These are phyloP conservation scores for Trichothecium sympodiale DNA, from an alignment of 2,329 filamentous ascomycete species.

Conservation along the genomic window DNA sequence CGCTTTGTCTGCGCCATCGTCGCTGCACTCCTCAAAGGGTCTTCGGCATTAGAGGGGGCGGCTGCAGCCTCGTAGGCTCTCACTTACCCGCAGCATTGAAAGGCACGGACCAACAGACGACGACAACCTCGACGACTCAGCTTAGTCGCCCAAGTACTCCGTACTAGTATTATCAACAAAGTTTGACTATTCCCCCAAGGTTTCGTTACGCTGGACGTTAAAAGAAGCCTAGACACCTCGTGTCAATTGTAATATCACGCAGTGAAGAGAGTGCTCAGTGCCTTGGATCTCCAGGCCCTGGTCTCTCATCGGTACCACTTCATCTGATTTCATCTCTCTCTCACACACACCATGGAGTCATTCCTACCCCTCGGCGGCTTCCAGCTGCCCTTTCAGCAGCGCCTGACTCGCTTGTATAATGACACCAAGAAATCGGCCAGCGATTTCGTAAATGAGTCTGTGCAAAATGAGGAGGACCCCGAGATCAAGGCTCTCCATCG, in stretches of 20 bases:
- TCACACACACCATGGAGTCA: slow-evolving; percentile 30
- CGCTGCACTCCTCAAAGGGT: too few species aligned
- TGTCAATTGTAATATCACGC: not conserved
- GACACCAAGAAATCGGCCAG: slow-evolving; percentile 65
- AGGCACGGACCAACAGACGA: too few species aligned
- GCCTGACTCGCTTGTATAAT: slow-evolving; percentile 63
- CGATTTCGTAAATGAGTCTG: slow-evolving; percentile 58
- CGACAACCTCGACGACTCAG: too few species aligned
- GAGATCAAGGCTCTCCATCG: slow-evolving; percentile 63
- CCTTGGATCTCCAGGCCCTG: not conserved
- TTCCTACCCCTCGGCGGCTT: slow-evolving; percentile 40
- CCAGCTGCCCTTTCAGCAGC: slow-evolving; percentile 47
- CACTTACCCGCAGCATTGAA: too few species aligned
- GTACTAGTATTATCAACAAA: not conserved
- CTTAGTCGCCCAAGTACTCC: too few species aligned
- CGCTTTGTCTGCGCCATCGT: too few species aligned
- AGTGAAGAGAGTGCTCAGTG: too few species aligned
- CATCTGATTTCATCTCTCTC: not conserved
- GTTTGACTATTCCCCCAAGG: not conserved
- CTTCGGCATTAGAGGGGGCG: too few species aligned
- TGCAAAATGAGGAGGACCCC: slow-evolving; percentile 52
- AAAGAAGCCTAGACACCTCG: slow-evolving; percentile 1
- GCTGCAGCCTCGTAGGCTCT: too few species aligned
- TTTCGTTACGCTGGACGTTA: not conserved
- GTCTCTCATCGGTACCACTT: too few species aligned